Percentiles rank a stretch among this genome's conserved stretches.
phyloP scores from a whole-genome alignment of 2,329 filamentous ascomycete species.

The Chaetomium globosum region DNA sequence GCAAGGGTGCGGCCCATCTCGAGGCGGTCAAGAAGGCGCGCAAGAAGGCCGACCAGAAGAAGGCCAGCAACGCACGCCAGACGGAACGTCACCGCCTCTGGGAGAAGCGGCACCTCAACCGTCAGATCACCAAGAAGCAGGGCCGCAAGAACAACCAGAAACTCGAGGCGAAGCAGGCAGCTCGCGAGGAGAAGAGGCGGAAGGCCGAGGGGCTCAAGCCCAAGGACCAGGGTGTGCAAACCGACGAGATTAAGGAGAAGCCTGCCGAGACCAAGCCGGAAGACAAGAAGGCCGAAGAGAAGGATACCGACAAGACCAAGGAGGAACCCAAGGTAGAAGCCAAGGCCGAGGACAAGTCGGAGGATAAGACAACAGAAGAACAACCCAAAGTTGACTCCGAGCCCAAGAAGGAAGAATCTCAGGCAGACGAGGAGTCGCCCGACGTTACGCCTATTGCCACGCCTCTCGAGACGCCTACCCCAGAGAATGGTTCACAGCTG shows the following conservation, averaged over 20 bases:
- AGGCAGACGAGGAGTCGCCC: constrained; percentile 27
- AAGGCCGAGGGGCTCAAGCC: constrained; percentile 37
- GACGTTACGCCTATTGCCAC: constrained; percentile 35
- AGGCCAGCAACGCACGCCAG: constrained; percentile 50
- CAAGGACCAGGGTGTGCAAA: constrained; percentile 45
- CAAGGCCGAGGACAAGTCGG: constrained; percentile 12
- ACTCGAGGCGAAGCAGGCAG: constrained; percentile 41
- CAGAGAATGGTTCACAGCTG: constrained; percentile 33
- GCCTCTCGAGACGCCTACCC: constrained; percentile 29
- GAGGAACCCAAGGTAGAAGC: constrained; percentile 3
- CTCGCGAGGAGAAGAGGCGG: constrained; percentile 37
- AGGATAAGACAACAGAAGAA: not conserved
- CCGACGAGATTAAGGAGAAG: constrained; percentile 39
- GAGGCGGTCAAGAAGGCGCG: constrained; percentile 51
- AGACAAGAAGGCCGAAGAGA: constrained; percentile 4
- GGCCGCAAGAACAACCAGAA: constrained; percentile 50
- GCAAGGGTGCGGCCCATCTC: constrained; percentile 52
- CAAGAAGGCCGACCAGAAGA: constrained; percentile 54
- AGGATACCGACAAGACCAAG: constrained; percentile 9
- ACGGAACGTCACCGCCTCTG: constrained; percentile 46
- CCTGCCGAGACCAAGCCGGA: constrained; percentile 28
- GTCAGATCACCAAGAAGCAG: constrained; percentile 46
- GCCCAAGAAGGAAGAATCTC: constrained; percentile 10
- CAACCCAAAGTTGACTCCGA: constrained; percentile 6
- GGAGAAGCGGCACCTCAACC: constrained; percentile 45